Evolutionary conservation across 768 basidiomycete genomes (phyloP), one percentile per base, ranked within the genome.

Genomic region (Hygrophorus pudorinus): DNA sequence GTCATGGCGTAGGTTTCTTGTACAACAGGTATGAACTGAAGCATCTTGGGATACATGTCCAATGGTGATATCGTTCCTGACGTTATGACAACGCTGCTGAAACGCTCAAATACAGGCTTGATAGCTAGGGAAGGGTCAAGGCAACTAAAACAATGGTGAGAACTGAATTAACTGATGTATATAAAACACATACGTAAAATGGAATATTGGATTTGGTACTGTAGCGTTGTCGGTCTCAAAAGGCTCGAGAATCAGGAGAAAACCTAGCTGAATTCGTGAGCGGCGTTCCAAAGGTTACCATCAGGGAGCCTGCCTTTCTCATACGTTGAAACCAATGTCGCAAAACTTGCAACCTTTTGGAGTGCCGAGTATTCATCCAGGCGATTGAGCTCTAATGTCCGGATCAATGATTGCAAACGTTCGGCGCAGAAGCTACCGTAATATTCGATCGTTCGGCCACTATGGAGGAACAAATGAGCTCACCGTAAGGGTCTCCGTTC

Each of bases 41-140:
- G 72, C 88, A 99, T 99, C 65, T 98, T 99, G 10, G 96, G 96
- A 62, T 99, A 99, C 96, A 99, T 99, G 64, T 99, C 96, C 46
- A 99, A 65, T 2, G 96, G 96, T 1, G 93, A 97, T 54, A 99
- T 91, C 9, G 96, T 99, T 54, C 96, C 96, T 3, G 92, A 97
- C 0, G 96, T 99, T 60, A 99, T 99, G 51, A 99, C 91, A 16
- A 99, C 96, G 49, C 86, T 90, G 59, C 89, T 93, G 60, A 98
- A 99, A 24, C 92, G 85, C 57, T 99, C 96, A 59, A 99, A 97
- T 13, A 99, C 87, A 0, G 96, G 96, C 54, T 90, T 88, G 55
- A 99, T 99, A 7, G 96, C 96, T 28, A 99, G 75, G 0, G 94
- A 90, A 2, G 96, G 96, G 60, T 99, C 96, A 49, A 99, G 79